A percentile compares a stretch with the other conserved stretches of the same genome.
Evolutionary conservation across 2,329 filamentous ascomycete genomes (phyloP).

Genomic region (Aspergillus eucalypticola): DNA sequence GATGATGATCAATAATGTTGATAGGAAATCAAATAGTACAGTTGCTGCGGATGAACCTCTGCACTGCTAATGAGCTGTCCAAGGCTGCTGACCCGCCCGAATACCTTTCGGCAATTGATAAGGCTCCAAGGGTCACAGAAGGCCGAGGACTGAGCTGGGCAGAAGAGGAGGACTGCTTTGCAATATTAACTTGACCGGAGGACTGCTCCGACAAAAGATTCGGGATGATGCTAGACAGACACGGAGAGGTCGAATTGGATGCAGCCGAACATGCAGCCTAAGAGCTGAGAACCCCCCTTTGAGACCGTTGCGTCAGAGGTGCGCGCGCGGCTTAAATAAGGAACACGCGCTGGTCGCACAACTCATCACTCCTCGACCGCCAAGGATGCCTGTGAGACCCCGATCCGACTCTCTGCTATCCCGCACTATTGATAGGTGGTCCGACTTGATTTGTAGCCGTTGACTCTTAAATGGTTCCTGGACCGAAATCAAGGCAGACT

Average conservation of each 20-base stretch:
- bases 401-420: neutral
- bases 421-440: neutral
- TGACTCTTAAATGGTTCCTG: neutral
- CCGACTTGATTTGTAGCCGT: neutral
- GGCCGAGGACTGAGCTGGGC: neutral
- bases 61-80: neutral
- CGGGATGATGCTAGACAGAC: neutral
- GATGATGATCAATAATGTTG: neutral
- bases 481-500: neutral
- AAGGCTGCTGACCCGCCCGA: neutral
- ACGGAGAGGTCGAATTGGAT: neutral
- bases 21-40: neutral
- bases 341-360: neutral
- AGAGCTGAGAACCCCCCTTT: neutral
- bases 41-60: neutral
- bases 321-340: constrained; percentile 5
- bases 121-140: neutral
- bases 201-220: neutral
- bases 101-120: neutral
- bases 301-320: constrained; percentile 8
- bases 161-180: neutral
- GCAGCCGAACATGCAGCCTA: neutral
- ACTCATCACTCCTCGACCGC: neutral
- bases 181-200: neutral
- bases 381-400: neutral